Evolutionary conservation across 441 rosid genomes (phyloP).

Genomic region (Lepidium campestre): DNA sequence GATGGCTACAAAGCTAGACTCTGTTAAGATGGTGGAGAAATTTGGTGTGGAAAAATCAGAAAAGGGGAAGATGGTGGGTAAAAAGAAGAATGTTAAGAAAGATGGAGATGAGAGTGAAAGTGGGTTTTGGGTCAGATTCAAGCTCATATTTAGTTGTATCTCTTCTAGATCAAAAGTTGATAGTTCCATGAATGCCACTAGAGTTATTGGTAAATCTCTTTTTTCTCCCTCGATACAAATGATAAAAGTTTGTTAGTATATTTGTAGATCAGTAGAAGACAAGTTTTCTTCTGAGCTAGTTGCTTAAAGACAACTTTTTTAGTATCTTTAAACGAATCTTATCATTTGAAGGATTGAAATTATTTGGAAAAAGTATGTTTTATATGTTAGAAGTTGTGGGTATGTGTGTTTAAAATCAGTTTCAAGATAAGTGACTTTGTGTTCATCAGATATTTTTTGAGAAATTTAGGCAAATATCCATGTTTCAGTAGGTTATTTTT

Average conservation of each 20-base stretch:
- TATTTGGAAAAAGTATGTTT: background rate
- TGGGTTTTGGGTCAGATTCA: constrained; percentile 74
- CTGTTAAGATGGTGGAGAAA: constrained; percentile 35
- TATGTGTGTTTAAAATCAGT: background rate
- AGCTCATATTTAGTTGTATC: constrained; percentile 63
- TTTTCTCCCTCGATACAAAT: background rate
- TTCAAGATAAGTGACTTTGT: background rate
- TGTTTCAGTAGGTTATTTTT: background rate
- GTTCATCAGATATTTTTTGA: background rate
- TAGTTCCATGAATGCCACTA: constrained; percentile 65
- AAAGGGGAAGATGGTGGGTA: constrained; percentile 35
- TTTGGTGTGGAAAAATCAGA: constrained; percentile 38
- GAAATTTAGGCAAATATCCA: background rate
- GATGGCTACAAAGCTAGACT: constrained; percentile 49
- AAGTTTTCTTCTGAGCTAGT: background rate
- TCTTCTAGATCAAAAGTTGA: constrained; percentile 95
- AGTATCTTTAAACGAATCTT: background rate
- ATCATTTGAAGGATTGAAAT: background rate
- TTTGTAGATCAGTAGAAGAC: background rate
- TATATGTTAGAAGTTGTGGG: background rate
- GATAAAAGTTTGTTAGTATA: background rate
- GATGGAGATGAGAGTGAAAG: constrained; percentile 38
- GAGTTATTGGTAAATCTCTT: constrained; percentile 27
- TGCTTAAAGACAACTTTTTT: background rate
- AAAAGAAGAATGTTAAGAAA: constrained; percentile 34